These are phyloP conservation scores for Salix suchowensis DNA, from an alignment of 345 rosid genomes.

Conservation along the genomic window DNA sequence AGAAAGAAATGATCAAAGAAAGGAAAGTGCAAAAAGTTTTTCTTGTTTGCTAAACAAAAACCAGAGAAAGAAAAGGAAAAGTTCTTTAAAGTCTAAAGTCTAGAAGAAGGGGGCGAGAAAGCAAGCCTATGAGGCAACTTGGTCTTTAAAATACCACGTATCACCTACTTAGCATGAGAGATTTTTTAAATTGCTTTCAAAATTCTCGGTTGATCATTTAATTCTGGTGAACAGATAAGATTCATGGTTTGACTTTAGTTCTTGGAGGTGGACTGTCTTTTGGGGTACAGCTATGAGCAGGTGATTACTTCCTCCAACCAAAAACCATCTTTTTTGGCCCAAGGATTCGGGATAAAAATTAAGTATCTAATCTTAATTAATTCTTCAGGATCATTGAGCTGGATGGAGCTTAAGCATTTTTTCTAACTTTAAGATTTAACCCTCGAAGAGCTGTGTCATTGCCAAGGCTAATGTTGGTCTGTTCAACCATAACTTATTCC, in stretches of 20 bases:
- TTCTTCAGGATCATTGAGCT: background rate
- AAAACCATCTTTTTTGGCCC: background rate
- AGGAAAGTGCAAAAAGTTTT: background rate
- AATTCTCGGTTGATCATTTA: background rate
- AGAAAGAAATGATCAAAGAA: background rate
- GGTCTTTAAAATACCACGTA: background rate
- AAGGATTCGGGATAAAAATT: background rate
- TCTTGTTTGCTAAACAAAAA: conserved; percentile 2
- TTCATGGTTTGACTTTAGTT: background rate
- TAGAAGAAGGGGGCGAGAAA: background rate
- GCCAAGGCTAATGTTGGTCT: background rate
- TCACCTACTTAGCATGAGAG: background rate
- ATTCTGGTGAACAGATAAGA: background rate
- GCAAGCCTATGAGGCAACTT: background rate
- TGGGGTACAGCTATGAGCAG: background rate
- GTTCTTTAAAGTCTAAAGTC: background rate
- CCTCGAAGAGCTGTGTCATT: background rate
- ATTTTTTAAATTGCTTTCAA: background rate
- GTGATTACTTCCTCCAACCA: conserved; percentile 7
- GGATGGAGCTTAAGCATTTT: background rate
- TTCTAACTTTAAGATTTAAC: background rate
- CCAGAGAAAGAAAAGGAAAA: background rate
- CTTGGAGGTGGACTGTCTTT: background rate
- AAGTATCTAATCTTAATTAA: background rate
- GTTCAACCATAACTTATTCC: background rate